Evolutionary conservation across 495 filamentous ascomycete species (phyloP), one percentile per base, ranked within the genome.

Genomic region (Aspergillus diversus): DNA sequence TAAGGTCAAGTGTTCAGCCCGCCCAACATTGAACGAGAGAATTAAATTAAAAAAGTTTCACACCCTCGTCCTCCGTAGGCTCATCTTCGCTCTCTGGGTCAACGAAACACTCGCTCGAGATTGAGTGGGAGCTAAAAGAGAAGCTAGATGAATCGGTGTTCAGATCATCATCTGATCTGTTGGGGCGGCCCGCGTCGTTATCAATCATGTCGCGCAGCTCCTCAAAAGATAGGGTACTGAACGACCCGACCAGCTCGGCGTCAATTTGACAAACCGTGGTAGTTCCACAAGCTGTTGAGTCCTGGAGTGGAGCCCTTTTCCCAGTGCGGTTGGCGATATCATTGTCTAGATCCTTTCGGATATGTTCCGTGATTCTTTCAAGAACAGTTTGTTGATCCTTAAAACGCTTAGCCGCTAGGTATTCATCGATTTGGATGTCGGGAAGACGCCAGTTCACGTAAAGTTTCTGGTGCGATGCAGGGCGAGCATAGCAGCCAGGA

Each of bases 381-480:
- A 49, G 46, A 21, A 49, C 46, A 0, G 15, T 49, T 49, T 49
- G 46, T 21, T 55, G 53, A 55, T 55, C n/a, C 53, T 42, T 17
- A 37, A 42, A 56, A 2, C 53, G n/a, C 16, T 37, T 56, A 13
- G 33, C 33, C 12, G 33, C 13, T 17, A 7, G 16, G 21, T n/a
- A 21, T 50, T 64, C 43, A 49, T 65, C 16, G 7, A 7, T 11
- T 8, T 33, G 43, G 21, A 59, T 46, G 60, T 71, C 69, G 7
- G 69, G 71, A 35, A 67, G 54, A 43, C 65, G 67, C 71, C 71
- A 74, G 17, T 58, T 65, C n/a, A 63, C 42, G 35, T 70, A 72
- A 32, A 69, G 61, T 31, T 68, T 70, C 17, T 65, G 59, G 55
- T 72, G 69, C 3, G 67, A 70, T 3, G 63, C 34, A 21, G 69